A percentile compares a stretch with the other conserved stretches of the same genome.
phyloP scores from a whole-genome alignment of 768 basidiomycete species.

The Amanita exitialis region DNA sequence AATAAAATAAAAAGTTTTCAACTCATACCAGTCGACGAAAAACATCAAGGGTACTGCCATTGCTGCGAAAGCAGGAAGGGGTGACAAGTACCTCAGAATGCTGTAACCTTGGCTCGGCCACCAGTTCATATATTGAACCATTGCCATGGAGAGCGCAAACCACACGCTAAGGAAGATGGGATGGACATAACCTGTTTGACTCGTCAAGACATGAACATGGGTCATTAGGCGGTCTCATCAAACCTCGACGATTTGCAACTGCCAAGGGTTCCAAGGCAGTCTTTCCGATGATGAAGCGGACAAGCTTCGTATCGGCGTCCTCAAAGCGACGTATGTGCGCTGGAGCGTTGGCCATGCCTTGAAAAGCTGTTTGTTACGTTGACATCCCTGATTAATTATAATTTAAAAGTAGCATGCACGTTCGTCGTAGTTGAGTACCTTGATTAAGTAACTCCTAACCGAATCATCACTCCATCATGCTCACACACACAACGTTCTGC shows the following conservation, averaged over 20 bases:
- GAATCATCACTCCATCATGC: conserved; percentile 39
- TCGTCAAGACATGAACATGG: conserved; percentile 1
- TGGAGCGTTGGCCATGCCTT: conserved; percentile 24
- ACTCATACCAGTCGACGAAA: conserved; percentile 56
- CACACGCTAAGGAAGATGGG: conserved; percentile 54
- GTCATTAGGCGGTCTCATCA: conserved; percentile 9
- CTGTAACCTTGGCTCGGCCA: conserved; percentile 48
- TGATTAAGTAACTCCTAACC: too few relatives aligned
- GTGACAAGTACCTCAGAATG: conserved; percentile 39
- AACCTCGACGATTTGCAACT: conserved; percentile 53
- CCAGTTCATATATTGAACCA: conserved; percentile 54
- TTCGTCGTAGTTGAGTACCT: too few relatives aligned
- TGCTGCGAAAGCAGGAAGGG: conserved; percentile 59
- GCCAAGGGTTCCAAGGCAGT: conserved; percentile 59
- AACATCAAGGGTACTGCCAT: conserved; percentile 56
- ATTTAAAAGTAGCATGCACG: conserved; percentile 2
- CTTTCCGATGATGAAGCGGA: conserved; percentile 58
- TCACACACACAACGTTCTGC: conserved; percentile 69
- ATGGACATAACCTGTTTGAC: conserved; percentile 37
- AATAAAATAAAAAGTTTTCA: neutral
- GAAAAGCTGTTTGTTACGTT: conserved; percentile 1
- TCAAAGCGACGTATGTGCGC: conserved; percentile 46
- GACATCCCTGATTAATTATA: neutral
- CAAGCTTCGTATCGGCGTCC: conserved; percentile 43
- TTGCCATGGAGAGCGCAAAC: conserved; percentile 45